Evolutionary conservation across 352 stramenopile genomes (phyloP).

Genomic region (Nothophytophthora sp.): DNA sequence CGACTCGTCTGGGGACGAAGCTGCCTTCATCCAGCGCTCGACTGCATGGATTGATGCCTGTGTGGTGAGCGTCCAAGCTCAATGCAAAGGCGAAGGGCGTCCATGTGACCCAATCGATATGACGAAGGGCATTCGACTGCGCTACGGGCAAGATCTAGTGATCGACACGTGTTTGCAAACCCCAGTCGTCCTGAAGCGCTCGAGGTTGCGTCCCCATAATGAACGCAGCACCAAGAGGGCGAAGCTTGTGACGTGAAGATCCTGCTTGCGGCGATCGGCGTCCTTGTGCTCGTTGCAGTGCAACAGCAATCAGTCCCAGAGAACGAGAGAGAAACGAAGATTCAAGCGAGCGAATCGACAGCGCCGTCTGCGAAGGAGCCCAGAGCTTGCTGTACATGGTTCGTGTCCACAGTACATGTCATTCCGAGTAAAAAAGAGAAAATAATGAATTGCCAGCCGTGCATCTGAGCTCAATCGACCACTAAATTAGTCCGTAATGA

Average conservation of each 20-base stretch:
- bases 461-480: background rate
- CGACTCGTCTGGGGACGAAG: constrained; percentile 3
- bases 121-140: constrained; percentile 16
- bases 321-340: constrained; percentile 15
- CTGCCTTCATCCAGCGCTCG: constrained; percentile 16
- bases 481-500: constrained; percentile 61
- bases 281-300: background rate
- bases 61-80: constrained; percentile 12
- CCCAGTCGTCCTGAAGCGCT: constrained; percentile 21
- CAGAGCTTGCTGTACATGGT: constrained; percentile 35
- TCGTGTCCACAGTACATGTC: constrained; percentile 21
- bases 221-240: constrained; percentile 16
- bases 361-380: constrained; percentile 18
- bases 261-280: no score
- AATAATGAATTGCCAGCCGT: no score
- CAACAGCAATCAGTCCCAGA: constrained; percentile 16
- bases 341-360: constrained; percentile 6
- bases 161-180: constrained; percentile 12
- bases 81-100: constrained; percentile 10
- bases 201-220: constrained; percentile 18
- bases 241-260: constrained; percentile 24
- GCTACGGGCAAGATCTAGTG: constrained; percentile 10
- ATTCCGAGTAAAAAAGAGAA: constrained; percentile 34
- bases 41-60: constrained; percentile 26
- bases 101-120: constrained; percentile 14